These are phyloP conservation scores for Claviceps sp. DNA, from an alignment of 2,329 filamentous ascomycete genomes.

Conservation along the genomic window DNA sequence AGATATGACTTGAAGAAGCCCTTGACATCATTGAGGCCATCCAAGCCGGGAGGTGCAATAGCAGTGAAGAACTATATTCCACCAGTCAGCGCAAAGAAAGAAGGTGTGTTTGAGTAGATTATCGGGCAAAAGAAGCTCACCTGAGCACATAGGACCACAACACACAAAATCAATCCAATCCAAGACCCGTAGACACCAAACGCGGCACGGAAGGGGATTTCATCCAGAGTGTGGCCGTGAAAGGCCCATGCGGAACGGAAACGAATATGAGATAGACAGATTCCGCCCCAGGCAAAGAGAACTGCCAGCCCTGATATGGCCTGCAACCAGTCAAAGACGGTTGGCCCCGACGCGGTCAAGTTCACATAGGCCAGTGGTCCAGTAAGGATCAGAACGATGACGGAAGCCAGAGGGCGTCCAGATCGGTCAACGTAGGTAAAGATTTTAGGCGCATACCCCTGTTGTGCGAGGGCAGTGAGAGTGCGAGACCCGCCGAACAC, in stretches of 20 bases:
- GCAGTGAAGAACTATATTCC: conserved; percentile 32
- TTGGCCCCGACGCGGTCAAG: conserved; percentile 29
- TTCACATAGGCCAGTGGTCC: conserved; percentile 35
- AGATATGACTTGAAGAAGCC: conserved; percentile 43
- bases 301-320: conserved; percentile 49
- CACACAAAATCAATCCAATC: conserved; percentile 43
- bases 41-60: conserved; percentile 23
- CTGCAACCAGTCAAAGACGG: conserved; percentile 51
- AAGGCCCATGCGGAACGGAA: conserved; percentile 48
- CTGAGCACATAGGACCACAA: conserved; percentile 38
- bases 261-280: conserved; percentile 53
- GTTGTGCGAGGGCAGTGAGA: conserved; percentile 39
- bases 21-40: conserved; percentile 24
- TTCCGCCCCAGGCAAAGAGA: conserved; percentile 53
- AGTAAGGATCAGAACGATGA: conserved; percentile 31
- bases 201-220: conserved; percentile 48
- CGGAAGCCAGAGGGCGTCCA: conserved; percentile 35
- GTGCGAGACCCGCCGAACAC: conserved; percentile 44
- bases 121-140: conserved; percentile 15
- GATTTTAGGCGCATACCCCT: conserved; percentile 40
- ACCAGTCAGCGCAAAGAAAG: not conserved
- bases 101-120: not conserved
- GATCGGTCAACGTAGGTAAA: conserved; percentile 41
- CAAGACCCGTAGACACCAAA: conserved; percentile 50
- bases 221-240: conserved; percentile 47